Percentiles rank a stretch among this genome's conserved stretches.
phyloP scores from a whole-genome alignment of 768 basidiomycete genomes.

The Stropharia rugosoannulata region DNA sequence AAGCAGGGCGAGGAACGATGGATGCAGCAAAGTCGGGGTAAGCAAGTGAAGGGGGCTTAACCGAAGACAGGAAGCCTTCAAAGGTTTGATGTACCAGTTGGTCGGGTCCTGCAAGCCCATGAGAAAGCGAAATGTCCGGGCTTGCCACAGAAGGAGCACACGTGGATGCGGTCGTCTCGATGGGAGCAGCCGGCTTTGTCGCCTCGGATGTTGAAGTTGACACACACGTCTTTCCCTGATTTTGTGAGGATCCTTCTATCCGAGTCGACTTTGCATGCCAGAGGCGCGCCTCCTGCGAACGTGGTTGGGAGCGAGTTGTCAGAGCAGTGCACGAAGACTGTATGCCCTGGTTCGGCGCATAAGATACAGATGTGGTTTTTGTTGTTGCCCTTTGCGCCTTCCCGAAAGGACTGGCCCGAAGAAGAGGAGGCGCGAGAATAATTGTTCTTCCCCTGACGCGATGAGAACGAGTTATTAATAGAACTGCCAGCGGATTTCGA shows the following conservation, averaged over 20 bases:
- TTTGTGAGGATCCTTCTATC: neutral
- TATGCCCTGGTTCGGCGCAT: slow-evolving; percentile 6
- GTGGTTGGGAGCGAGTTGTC: neutral
- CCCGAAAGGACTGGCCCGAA: slow-evolving; percentile 1
- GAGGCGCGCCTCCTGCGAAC: slow-evolving; percentile 1
- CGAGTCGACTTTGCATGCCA: neutral
- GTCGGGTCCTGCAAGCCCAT: neutral
- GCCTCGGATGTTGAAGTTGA: slow-evolving; percentile 6
- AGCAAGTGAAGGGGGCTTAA: neutral
- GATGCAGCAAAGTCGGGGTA: neutral
- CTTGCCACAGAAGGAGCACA: slow-evolving; percentile 24
- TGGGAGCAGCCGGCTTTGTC: neutral
- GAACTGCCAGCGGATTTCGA: too few relatives aligned
- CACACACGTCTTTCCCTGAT: neutral
- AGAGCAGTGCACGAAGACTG: neutral
- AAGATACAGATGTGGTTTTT: too few relatives aligned
- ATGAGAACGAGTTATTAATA: too few relatives aligned
- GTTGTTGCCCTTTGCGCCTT: too few relatives aligned
- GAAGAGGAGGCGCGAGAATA: slow-evolving; percentile 2
- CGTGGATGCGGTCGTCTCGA: slow-evolving; percentile 3
- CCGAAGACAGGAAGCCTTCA: neutral
- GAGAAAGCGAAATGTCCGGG: slow-evolving; percentile 19
- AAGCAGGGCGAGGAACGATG: neutral
- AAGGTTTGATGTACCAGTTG: neutral
- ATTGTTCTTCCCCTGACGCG: neutral